These are phyloP conservation scores for Tetrahymena malaccensis DNA, from an alignment of 73 alveolate genomes.

Conservation along the genomic window DNA sequence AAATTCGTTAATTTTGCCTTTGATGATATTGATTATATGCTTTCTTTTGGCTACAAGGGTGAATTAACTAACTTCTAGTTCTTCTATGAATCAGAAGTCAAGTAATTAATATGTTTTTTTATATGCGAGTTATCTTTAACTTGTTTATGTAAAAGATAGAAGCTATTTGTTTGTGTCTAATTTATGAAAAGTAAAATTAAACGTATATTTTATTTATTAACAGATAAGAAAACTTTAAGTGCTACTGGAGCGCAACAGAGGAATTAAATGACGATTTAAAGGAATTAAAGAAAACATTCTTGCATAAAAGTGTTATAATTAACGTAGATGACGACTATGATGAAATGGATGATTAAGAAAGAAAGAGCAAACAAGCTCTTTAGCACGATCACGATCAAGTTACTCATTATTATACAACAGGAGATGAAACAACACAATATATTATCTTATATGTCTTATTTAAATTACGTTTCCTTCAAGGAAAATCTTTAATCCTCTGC, in stretches of 20 bases:
- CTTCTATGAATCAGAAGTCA: neutral
- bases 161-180: neutral
- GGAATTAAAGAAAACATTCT: neutral
- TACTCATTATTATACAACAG: neutral
- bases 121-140: neutral
- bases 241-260: neutral
- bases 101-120: neutral
- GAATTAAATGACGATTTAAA: neutral
- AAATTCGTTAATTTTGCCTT: neutral
- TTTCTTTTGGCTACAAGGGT: neutral
- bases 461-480: neutral
- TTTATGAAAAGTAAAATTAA: neutral
- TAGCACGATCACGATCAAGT: neutral
- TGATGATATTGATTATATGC: neutral
- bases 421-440: neutral
- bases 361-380: neutral
- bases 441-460: neutral
- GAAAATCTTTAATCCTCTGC: neutral
- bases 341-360: neutral
- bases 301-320: neutral
- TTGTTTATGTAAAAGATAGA: neutral
- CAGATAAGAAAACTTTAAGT: neutral
- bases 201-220: neutral
- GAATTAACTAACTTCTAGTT: neutral
- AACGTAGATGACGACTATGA: neutral